A percentile compares a stretch with the other conserved stretches of the same genome.
Evolutionary conservation across 176 grass and related monocot species (phyloP).

Genomic region (Miscanthus lutarioriparius): DNA sequence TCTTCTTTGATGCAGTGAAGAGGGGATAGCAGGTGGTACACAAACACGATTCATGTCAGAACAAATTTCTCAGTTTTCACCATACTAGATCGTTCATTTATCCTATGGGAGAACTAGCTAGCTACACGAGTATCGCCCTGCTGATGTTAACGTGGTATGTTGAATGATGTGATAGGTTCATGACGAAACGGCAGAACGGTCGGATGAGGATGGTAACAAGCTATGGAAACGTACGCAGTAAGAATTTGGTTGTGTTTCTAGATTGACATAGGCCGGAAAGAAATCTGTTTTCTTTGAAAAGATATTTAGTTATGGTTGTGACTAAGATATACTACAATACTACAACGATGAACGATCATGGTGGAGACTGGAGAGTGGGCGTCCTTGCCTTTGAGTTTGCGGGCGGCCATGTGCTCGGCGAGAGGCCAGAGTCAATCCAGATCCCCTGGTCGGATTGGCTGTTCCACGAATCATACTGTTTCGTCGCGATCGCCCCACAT

Average conservation of each 20-base stretch:
- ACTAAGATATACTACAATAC: too few species aligned
- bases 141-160: too few species aligned
- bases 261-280: background rate
- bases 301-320: too few species aligned
- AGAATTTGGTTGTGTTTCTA: background rate
- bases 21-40: background rate
- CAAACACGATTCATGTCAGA: background rate
- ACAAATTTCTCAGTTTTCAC: background rate
- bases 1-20: background rate
- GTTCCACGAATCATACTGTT: background rate
- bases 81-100: background rate
- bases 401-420: background rate
- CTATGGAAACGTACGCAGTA: too few species aligned
- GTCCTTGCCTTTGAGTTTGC: too few species aligned
- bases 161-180: background rate
- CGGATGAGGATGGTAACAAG: too few species aligned
- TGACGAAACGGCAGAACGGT: background rate
- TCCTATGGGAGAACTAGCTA: background rate
- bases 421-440: background rate
- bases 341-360: too few species aligned
- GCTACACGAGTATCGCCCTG: background rate
- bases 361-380: too few species aligned
- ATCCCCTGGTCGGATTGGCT: background rate
- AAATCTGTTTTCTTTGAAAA: too few species aligned
- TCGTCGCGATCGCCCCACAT: conserved; percentile 44